phyloP scores from a whole-genome alignment of 176 grass and related monocot genomes.

The Chrysopogon serrulatus region DNA sequence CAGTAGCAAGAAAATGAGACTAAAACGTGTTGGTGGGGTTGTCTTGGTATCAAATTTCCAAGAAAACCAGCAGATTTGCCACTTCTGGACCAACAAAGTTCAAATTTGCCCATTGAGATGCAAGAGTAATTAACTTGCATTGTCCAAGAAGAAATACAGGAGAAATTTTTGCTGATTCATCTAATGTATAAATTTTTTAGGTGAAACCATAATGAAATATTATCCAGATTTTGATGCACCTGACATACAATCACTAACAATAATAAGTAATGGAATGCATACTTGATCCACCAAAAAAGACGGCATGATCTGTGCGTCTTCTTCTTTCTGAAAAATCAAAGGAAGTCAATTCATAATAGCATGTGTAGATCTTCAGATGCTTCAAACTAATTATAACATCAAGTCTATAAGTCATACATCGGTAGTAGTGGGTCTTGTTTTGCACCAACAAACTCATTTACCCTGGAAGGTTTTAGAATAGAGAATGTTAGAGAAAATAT shows the following conservation, averaged over 20 bases:
- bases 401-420: constrained; percentile 57
- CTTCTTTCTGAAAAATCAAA: constrained; percentile 61
- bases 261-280: neutral
- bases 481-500: constrained; percentile 3
- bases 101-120: neutral
- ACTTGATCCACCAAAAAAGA: constrained; percentile 76
- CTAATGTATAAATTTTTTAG: neutral
- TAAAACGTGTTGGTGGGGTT: too few species aligned
- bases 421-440: constrained; percentile 85
- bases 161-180: neutral
- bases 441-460: constrained; percentile 77
- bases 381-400: constrained; percentile 15
- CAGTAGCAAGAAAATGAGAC: neutral
- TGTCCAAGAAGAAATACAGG: neutral
- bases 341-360: neutral
- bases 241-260: neutral
- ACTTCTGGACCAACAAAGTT: neutral
- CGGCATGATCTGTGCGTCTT: constrained; percentile 48
- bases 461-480: constrained; percentile 40
- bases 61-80: neutral
- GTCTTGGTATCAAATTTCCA: neutral
- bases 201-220: neutral
- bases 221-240: neutral
- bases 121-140: neutral
- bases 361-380: neutral